Evolutionary conservation across 2,329 filamentous ascomycete species (phyloP).

Genomic region (Chaetomium sp.): DNA sequence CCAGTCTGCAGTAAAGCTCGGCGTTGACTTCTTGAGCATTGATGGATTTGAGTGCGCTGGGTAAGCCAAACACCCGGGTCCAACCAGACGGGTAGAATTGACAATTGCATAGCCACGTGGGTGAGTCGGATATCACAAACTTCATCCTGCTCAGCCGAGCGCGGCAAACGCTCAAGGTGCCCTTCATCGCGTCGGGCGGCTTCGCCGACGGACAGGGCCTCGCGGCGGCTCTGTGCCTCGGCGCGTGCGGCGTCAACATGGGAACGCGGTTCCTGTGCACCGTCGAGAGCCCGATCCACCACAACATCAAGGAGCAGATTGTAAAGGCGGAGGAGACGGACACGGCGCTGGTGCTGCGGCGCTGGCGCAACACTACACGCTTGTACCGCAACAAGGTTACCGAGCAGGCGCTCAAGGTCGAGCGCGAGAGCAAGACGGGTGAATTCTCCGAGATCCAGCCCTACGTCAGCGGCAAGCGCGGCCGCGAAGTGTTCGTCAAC

Average conservation of each 20-base stretch:
- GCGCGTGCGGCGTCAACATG: conserved; percentile 97
- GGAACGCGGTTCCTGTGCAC: conserved; percentile 98
- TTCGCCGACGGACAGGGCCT: conserved; percentile 94
- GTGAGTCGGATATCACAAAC: conserved; percentile 85
- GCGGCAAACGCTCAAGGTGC: conserved; percentile 78
- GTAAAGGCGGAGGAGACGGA: conserved; percentile 87
- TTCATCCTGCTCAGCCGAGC: conserved; percentile 85
- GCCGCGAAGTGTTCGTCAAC: conserved; percentile 86
- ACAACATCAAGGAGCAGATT: conserved; percentile 92
- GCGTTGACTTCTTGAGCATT: conserved; percentile 94
- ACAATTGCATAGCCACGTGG: conserved; percentile 61
- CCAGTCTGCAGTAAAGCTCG: conserved; percentile 85
- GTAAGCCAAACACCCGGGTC: conserved; percentile 32
- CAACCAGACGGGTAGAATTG: not conserved
- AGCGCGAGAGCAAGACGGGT: conserved; percentile 78
- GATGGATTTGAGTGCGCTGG: conserved; percentile 97
- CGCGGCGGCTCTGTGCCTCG: conserved; percentile 84
- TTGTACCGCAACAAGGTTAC: conserved; percentile 91
- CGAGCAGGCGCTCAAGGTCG: conserved; percentile 76
- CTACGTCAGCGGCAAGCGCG: conserved; percentile 86
- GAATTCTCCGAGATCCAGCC: conserved; percentile 89
- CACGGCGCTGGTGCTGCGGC: conserved; percentile 81
- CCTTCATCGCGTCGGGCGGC: conserved; percentile 94
- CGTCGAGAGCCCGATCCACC: conserved; percentile 86
- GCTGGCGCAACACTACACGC: conserved; percentile 91